Conservation (phyloP, 345 rosid genomes). For the Aegle marmelos region DNA sequence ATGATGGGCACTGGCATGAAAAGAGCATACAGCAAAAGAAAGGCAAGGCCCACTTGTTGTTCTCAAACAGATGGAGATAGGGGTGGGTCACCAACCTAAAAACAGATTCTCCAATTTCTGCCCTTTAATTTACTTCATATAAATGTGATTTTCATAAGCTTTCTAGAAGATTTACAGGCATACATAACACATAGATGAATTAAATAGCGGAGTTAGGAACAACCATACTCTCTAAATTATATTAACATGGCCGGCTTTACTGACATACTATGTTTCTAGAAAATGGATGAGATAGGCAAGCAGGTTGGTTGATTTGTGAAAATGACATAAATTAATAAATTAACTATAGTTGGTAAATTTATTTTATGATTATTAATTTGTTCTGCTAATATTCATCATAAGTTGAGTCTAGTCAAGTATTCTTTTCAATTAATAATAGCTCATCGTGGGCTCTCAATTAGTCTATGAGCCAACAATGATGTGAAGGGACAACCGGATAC, state of each 20-base stretch:
- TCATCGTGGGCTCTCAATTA: background rate
- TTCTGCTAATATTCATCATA: background rate
- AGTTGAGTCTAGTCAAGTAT: background rate
- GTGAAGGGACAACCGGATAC: background rate
- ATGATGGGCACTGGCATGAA: background rate
- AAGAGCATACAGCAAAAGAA: background rate
- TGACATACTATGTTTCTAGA: slow-evolving; percentile 13
- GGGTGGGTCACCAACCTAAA: slow-evolving; percentile 16
- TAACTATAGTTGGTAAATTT: background rate
- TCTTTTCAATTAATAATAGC: background rate
- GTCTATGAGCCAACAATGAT: background rate
- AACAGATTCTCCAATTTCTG: slow-evolving; percentile 13
- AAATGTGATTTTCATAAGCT: background rate
- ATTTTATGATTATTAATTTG: background rate
- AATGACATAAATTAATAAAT: background rate
- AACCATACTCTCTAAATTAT: background rate
- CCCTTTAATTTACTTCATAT: background rate
- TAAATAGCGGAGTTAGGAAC: background rate
- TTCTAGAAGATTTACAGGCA: slow-evolving; percentile 13
- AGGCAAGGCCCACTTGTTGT: background rate
- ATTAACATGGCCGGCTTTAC: slow-evolving; percentile 16
- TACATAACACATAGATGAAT: background rate
- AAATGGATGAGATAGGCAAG: background rate
- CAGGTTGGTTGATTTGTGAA: slow-evolving; percentile 23
- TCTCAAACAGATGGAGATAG: background rate